Conservation (phyloP, 2,329 filamentous ascomycete species). For the Colletotrichum chrysophilum region DNA sequence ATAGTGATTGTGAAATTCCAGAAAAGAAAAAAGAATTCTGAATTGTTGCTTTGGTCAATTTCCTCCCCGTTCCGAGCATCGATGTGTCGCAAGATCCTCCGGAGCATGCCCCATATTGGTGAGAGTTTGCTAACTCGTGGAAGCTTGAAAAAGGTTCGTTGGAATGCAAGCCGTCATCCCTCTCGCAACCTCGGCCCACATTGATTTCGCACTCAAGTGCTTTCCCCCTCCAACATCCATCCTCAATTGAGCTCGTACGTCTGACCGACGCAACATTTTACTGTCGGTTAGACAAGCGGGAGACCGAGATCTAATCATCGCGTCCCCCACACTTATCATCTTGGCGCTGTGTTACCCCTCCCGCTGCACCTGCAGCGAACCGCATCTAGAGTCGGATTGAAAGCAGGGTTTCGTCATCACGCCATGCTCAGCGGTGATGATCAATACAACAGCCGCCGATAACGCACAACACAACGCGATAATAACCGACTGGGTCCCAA, state of each 20-base stretch:
- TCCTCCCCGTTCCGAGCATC: background rate
- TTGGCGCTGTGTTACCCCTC: conserved; percentile 2
- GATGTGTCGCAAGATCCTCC: background rate
- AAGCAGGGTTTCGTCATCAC: conserved; percentile 1
- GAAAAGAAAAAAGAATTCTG: background rate
- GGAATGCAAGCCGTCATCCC: background rate
- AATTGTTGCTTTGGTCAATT: background rate
- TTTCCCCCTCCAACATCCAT: background rate
- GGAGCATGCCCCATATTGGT: background rate
- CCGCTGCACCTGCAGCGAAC: background rate
- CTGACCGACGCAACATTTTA: background rate
- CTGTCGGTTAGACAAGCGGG: background rate
- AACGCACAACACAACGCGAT: background rate
- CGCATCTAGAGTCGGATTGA: background rate
- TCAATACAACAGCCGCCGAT: background rate
- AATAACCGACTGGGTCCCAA: background rate
- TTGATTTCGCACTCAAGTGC: too few species aligned
- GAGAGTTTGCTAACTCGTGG: background rate
- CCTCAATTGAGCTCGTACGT: background rate
- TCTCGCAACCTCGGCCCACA: background rate
- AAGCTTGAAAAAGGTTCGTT: background rate
- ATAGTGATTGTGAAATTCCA: background rate
- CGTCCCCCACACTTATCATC: background rate
- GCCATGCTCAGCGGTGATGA: background rate
- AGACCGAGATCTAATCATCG: background rate